Percentiles rank a stretch among this genome's conserved stretches.
phyloP scores from a whole-genome alignment of 768 basidiomycete species.

The Russula sp. region DNA sequence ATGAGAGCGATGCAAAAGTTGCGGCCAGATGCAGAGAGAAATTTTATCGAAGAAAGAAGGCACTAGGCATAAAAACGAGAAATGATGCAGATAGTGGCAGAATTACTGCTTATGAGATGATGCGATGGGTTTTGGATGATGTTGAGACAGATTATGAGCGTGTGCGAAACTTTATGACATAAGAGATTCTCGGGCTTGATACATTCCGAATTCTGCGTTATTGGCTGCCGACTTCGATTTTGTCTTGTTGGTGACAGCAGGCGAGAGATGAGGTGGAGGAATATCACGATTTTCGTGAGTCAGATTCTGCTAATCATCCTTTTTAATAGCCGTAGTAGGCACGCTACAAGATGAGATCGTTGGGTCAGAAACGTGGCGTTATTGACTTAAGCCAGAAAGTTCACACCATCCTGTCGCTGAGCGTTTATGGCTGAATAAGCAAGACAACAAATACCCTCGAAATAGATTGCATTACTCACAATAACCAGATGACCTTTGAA shows the following conservation, averaged over 20 bases:
- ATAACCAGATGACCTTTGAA: constrained; percentile 88
- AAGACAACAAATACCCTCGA: neutral
- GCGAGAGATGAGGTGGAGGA: constrained; percentile 14
- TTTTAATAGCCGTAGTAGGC: constrained; percentile 47
- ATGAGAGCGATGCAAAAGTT: constrained; percentile 11
- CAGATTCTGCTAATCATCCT: constrained; percentile 2
- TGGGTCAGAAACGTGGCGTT: neutral
- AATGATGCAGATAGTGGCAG: constrained; percentile 19
- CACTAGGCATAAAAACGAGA: constrained; percentile 16
- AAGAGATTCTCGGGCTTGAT: constrained; percentile 17
- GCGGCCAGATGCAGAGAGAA: constrained; percentile 2
- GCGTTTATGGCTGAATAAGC: neutral
- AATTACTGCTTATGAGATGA: constrained; percentile 18
- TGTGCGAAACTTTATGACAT: constrained; percentile 12
- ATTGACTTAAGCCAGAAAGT: constrained; percentile 4
- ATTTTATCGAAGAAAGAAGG: constrained; percentile 2
- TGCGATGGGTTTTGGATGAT: constrained; percentile 15
- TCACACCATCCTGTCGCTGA: constrained; percentile 53
- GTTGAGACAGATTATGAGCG: constrained; percentile 13
- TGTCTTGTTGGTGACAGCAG: neutral
- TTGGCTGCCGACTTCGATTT: neutral
- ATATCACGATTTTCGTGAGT: constrained; percentile 17
- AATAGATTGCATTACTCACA: constrained; percentile 35
- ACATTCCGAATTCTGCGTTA: constrained; percentile 15
- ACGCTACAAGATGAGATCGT: constrained; percentile 35